Evolutionary conservation across 78 protist genomes (phyloP), one percentile per base, ranked within the genome.

Genomic region (Diacronema lutheri): DNA sequence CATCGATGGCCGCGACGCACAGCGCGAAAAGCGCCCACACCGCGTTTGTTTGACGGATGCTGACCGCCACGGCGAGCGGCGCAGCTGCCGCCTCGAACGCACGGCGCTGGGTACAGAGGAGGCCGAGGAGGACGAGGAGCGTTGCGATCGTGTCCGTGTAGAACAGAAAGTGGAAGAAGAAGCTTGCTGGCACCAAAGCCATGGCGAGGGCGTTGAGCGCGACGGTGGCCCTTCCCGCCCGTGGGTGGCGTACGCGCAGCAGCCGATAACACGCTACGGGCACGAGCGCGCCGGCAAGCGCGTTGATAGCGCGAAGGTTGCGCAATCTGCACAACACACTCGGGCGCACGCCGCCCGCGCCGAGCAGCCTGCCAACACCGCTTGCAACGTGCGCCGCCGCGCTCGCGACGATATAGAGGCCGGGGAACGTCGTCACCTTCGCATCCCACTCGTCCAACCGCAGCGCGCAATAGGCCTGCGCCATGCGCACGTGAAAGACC

Each of bases 391-490:
- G n/a, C n/a, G n/a, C n/a, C n/a, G n/a, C n/a, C n/a, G n/a, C n/a
- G n/a, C 5, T 38, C 33, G 7, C 13, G 12, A 44, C 16, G 50
- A 44, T 60, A 16, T 57, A 61, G 11, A 72, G 50, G 9, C 90
- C 93, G 7, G 88, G 88, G 31, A 58, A 86, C 35, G 93, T 91
- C 25, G 93, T 84, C 69, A 91, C 76, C 84, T 58, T 87, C 25
- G 58, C 55, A 35, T 91, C 93, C 89, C 86, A 87, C 23, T 57
- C 37, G 3, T 4, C 0, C 29, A 29, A 91, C 14, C 61, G 25
- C 2, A 69, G 77, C 5, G 13, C 26, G 69, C 90, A 74, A 71
- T 78, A 81, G 29, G 62, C 0, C 29, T 20, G 77, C 16, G 90
- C 60, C 72, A 87, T 90, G 3, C 81, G 74, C 1, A 82, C 76